Evolutionary conservation across 2,329 filamentous ascomycete species (phyloP).

Genomic region (Thielaviopsis musarum): DNA sequence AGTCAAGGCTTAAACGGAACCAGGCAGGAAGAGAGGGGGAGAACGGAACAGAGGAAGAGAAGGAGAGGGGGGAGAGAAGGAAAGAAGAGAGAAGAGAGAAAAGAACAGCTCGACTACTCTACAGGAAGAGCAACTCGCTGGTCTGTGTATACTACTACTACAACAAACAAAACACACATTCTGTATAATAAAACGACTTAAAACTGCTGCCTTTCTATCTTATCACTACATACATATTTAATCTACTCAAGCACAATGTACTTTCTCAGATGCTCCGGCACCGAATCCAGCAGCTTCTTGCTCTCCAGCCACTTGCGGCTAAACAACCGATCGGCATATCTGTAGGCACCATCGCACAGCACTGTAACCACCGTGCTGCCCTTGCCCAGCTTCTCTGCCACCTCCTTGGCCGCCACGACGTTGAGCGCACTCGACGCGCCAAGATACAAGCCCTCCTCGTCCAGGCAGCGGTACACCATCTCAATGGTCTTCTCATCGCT

Average conservation of each 20-base stretch:
- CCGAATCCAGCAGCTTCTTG: slow-evolving; percentile 66
- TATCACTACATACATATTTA: background rate
- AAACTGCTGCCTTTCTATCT: background rate
- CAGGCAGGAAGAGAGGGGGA: background rate
- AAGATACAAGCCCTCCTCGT: slow-evolving; percentile 90
- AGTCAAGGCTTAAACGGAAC: slow-evolving; percentile 1
- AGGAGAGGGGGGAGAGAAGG: slow-evolving; percentile 1
- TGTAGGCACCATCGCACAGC: slow-evolving; percentile 89
- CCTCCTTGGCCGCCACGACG: slow-evolving; percentile 86
- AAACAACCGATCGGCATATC: slow-evolving; percentile 89
- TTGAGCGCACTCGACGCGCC: slow-evolving; percentile 89
- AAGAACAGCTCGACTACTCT: background rate
- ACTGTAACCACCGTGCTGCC: slow-evolving; percentile 88
- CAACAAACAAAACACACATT: background rate
- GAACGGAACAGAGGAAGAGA: too few species aligned
- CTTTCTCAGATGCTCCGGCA: slow-evolving; percentile 74
- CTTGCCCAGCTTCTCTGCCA: slow-evolving; percentile 75
- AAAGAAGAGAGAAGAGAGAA: background rate
- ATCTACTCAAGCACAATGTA: slow-evolving; percentile 76
- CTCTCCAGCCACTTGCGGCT: slow-evolving; percentile 76
- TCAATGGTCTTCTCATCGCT: slow-evolving; percentile 87
- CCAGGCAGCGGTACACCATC: slow-evolving; percentile 93
- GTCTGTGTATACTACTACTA: slow-evolving; percentile 2
- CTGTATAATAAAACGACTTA: slow-evolving; percentile 14
- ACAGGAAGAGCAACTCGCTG: background rate